phyloP scores from a whole-genome alignment of 2,329 filamentous ascomycete species.

The Gliomastix tumulicola region DNA sequence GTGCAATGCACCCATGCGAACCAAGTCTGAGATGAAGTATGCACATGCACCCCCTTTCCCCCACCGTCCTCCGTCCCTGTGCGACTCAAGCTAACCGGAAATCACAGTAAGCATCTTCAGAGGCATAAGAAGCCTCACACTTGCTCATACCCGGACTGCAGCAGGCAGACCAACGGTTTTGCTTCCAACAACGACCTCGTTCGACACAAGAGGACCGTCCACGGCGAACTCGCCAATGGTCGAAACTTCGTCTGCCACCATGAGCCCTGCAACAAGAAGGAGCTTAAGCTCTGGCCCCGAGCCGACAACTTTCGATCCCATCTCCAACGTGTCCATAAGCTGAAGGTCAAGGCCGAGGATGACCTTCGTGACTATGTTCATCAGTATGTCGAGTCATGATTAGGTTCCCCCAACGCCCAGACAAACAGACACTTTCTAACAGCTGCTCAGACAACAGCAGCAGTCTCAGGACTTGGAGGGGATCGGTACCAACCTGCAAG shows the following conservation, averaged over 20 bases:
- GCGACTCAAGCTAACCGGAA: no score
- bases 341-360: slow-evolving; percentile 24
- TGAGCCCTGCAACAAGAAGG: slow-evolving; percentile 13
- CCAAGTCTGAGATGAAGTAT: slow-evolving; percentile 50
- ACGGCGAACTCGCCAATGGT: slow-evolving; percentile 26
- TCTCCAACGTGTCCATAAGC: slow-evolving; percentile 58
- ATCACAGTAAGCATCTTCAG: slow-evolving; percentile 66
- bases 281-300: slow-evolving; percentile 66
- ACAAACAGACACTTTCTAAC: no score
- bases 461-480: no score
- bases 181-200: slow-evolving; percentile 74
- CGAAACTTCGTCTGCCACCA: slow-evolving; percentile 15
- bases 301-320: slow-evolving; percentile 85
- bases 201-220: slow-evolving; percentile 70
- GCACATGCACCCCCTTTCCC: slow-evolving; percentile 8
- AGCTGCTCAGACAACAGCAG: no score
- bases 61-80: neutral
- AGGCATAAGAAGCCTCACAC: slow-evolving; percentile 62
- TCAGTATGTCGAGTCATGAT: slow-evolving; percentile 11
- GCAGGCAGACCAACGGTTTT: slow-evolving; percentile 55
- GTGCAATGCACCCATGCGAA: slow-evolving; percentile 37
- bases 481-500: no score
- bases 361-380: slow-evolving; percentile 27
- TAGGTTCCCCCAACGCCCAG: no score
- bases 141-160: slow-evolving; percentile 54